Evolutionary conservation across 2,329 filamentous ascomycete genomes (phyloP).

Genomic region (Claviceps purpurea): DNA sequence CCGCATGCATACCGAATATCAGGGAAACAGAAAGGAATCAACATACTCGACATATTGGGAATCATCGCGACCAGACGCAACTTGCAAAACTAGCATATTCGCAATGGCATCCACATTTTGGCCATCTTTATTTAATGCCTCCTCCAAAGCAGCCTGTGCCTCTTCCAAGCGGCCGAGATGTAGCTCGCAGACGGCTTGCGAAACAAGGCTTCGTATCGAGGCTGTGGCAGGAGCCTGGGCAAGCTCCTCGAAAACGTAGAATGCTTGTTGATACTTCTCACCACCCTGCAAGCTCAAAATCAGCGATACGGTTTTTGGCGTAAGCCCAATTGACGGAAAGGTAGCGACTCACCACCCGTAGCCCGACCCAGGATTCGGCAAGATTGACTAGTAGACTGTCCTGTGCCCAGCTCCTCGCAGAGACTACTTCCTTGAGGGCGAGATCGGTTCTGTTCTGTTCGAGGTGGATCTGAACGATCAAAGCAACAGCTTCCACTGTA

Average conservation of each 20-base stretch:
- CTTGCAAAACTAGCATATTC: conserved; percentile 68
- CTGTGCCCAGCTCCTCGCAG: conserved; percentile 86
- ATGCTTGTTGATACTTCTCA: conserved; percentile 90
- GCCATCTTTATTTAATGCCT: conserved; percentile 63
- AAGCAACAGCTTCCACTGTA: conserved; percentile 59
- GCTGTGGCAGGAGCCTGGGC: conserved; percentile 75
- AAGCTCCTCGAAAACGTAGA: conserved; percentile 95
- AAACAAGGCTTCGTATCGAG: conserved; percentile 61
- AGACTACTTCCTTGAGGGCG: conserved; percentile 75
- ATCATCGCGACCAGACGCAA: conserved; percentile 60
- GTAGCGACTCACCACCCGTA: conserved; percentile 54
- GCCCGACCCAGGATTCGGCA: conserved; percentile 86
- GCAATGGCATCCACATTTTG: conserved; percentile 63
- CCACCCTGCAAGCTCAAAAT: conserved; percentile 49
- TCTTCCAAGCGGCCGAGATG: conserved; percentile 83
- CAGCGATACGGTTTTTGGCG: conserved; percentile 9
- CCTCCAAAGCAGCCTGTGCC: conserved; percentile 72
- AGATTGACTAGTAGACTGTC: conserved; percentile 88
- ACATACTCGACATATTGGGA: conserved; percentile 49
- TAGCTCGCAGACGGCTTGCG: conserved; percentile 82
- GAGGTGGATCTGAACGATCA: conserved; percentile 86
- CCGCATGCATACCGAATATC: not conserved
- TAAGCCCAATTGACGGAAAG: not conserved
- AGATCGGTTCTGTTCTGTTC: conserved; percentile 85
- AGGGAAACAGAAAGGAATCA: no score